phyloP scores from a whole-genome alignment of 768 basidiomycete species.

The Leccinum uliginosum region DNA sequence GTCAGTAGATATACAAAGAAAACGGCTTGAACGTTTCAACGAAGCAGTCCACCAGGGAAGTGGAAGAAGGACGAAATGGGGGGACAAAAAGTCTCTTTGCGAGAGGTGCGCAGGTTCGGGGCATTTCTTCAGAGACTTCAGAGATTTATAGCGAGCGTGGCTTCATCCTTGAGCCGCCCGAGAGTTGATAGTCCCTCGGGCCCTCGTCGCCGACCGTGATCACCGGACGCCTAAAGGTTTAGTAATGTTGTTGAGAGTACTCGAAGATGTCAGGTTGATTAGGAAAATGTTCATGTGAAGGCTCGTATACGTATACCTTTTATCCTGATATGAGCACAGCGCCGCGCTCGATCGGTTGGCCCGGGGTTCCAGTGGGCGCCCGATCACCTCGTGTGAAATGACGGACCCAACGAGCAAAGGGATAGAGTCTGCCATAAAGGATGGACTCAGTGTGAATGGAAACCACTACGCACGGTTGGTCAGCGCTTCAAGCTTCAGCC shows the following conservation, averaged over 20 bases:
- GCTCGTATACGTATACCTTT: background rate
- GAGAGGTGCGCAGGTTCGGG: background rate
- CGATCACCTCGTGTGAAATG: no score
- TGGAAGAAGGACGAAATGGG: background rate
- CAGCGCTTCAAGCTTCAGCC: no score
- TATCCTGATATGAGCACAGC: background rate
- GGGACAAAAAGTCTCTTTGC: no score
- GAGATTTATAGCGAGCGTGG: conserved; percentile 4
- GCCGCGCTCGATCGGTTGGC: no score
- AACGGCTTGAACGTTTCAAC: background rate
- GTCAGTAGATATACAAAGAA: background rate
- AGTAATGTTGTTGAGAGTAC: background rate
- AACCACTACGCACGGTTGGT: no score
- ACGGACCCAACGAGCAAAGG: no score
- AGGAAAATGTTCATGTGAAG: background rate
- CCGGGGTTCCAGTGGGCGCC: no score
- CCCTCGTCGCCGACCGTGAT: background rate
- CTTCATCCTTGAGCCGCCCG: conserved; percentile 12
- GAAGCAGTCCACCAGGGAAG: no score
- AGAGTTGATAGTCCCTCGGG: background rate
- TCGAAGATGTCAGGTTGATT: background rate
- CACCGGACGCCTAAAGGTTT: background rate
- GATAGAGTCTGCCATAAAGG: no score
- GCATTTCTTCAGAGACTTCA: background rate
- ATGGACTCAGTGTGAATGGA: no score